These are phyloP conservation scores for Dipteronia sinensis DNA, from an alignment of 345 rosid genomes.

Conservation along the genomic window DNA sequence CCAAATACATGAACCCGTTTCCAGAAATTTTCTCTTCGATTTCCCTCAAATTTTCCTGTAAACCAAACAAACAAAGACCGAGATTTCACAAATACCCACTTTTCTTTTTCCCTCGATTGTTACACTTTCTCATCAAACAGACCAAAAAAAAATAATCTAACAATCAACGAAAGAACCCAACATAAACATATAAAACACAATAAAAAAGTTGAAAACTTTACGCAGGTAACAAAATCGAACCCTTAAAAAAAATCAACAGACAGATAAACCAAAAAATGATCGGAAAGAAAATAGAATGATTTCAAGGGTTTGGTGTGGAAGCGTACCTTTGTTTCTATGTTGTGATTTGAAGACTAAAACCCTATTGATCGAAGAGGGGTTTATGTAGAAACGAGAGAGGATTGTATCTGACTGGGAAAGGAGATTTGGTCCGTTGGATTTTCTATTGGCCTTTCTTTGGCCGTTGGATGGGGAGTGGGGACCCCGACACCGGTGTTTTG, in stretches of 20 bases:
- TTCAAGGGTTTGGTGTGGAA: not conserved
- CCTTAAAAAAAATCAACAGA: not conserved
- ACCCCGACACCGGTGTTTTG: not conserved
- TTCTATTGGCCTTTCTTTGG: not conserved
- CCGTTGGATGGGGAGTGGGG: slow-evolving; percentile 12
- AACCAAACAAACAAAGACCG: not conserved
- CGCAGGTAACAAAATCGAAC: not conserved
- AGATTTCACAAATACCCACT: not conserved
- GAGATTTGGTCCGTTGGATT: slow-evolving; percentile 20
- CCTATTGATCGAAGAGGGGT: slow-evolving; percentile 7
- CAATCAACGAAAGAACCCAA: not conserved
- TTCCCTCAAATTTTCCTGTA: not conserved
- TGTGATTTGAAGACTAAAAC: not conserved
- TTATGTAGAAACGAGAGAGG: not conserved
- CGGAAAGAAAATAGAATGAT: not conserved
- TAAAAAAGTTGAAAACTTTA: not conserved
- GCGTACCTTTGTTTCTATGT: slow-evolving; percentile 6
- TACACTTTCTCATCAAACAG: slow-evolving; percentile 3
- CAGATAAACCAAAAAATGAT: not conserved
- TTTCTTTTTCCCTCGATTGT: no score
- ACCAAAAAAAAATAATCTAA: not conserved
- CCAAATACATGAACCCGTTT: not conserved
- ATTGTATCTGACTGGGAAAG: not conserved
- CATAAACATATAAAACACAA: not conserved
- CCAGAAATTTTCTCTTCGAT: not conserved